These are phyloP conservation scores for Aspergillus sp. DNA, from an alignment of 2,329 filamentous ascomycete genomes.

Conservation along the genomic window DNA sequence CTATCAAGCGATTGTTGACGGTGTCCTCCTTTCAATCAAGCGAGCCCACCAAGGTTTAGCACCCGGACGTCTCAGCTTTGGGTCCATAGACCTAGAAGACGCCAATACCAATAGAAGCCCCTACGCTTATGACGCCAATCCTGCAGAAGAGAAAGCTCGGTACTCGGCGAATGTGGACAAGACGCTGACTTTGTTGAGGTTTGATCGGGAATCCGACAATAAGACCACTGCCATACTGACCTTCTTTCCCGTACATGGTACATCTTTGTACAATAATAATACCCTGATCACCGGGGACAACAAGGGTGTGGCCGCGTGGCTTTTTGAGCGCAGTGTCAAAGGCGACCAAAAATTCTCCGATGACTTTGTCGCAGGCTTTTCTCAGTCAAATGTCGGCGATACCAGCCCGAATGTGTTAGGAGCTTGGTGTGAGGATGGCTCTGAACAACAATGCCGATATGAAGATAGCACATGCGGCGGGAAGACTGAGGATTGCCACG, in stretches of 20 bases:
- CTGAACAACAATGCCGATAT: slow-evolving; percentile 55
- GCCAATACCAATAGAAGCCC: slow-evolving; percentile 88
- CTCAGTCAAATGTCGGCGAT: slow-evolving; percentile 87
- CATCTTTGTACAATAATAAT: slow-evolving; percentile 87
- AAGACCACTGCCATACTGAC: slow-evolving; percentile 80
- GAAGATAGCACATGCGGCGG: slow-evolving; percentile 77
- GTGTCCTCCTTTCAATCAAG: slow-evolving; percentile 77
- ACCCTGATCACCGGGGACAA: slow-evolving; percentile 92
- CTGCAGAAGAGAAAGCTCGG: slow-evolving; percentile 68
- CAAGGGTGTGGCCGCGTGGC: slow-evolving; percentile 85
- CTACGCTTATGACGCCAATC: slow-evolving; percentile 86
- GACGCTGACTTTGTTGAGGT: slow-evolving; percentile 75
- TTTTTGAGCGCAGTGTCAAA: slow-evolving; percentile 73
- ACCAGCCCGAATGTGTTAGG: slow-evolving; percentile 86
- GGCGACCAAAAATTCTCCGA: slow-evolving; percentile 59
- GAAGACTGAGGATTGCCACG: slow-evolving; percentile 47
- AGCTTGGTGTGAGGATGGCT: slow-evolving; percentile 85
- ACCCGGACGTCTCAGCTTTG: slow-evolving; percentile 71
- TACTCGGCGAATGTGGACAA: slow-evolving; percentile 73
- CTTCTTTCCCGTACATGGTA: slow-evolving; percentile 92
- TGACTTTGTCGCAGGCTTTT: slow-evolving; percentile 86
- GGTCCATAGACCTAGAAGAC: slow-evolving; percentile 68
- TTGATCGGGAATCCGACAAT: slow-evolving; percentile 71
- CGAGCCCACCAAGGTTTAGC: slow-evolving; percentile 73
- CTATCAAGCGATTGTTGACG: slow-evolving; percentile 85